phyloP scores from a whole-genome alignment of 1,284 basidiomycete species.

The Erythrobasidium hasegawianum region DNA sequence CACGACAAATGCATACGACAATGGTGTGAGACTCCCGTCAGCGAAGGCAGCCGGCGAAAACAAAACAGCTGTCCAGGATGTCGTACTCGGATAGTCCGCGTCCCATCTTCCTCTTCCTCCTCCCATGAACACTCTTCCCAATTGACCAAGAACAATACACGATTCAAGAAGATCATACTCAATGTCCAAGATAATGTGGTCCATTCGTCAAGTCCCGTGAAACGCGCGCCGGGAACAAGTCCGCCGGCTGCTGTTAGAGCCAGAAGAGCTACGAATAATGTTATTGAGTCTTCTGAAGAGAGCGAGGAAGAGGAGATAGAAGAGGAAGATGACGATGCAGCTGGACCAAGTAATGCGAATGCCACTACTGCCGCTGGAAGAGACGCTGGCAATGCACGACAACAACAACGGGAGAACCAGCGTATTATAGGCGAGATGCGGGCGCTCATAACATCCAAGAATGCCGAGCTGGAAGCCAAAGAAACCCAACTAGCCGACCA shows the following conservation, averaged over 20 bases:
- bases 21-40: constrained; percentile 14
- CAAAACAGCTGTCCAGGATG: constrained; percentile 24
- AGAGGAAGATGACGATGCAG: too few relatives aligned
- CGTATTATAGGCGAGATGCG: constrained; percentile 12
- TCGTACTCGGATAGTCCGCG: constrained; percentile 9
- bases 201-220: constrained; percentile 9
- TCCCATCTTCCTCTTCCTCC: background rate
- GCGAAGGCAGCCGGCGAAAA: constrained; percentile 1
- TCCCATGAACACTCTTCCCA: background rate
- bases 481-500: background rate
- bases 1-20: constrained; percentile 16
- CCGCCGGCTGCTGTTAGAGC: background rate
- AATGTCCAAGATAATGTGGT: constrained; percentile 1
- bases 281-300: too few relatives aligned
- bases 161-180: constrained; percentile 19
- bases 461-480: background rate
- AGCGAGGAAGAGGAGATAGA: too few relatives aligned
- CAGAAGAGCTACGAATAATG: background rate
- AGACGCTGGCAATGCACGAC: background rate
- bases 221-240: background rate
- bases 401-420: constrained; percentile 4
- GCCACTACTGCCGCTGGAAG: too few relatives aligned
- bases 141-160: constrained; percentile 18
- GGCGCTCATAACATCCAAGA: constrained; percentile 15
- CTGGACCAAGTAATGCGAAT: too few relatives aligned